phyloP scores from a whole-genome alignment of 202 grass and related monocot genomes.

The Bolboschoenoplectus hybrid region DNA sequence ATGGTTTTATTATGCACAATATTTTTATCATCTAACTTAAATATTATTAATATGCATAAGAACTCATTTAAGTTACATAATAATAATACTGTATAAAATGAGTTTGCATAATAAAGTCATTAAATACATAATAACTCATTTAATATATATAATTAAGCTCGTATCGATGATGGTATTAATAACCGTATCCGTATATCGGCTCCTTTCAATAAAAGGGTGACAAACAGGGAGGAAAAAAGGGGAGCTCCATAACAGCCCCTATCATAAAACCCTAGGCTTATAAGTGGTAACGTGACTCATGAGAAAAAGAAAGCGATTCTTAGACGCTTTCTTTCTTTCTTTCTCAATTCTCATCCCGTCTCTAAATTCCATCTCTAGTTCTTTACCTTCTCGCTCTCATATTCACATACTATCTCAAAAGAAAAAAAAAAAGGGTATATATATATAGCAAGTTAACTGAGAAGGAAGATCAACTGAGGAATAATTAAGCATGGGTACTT shows the following conservation, averaged over 20 bases:
- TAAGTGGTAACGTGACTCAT: neutral
- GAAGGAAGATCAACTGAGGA: neutral
- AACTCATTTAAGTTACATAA: no score
- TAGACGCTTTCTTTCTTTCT: conserved; percentile 22
- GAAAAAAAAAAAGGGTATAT: neutral
- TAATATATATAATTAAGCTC: no score
- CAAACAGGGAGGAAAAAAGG: neutral
- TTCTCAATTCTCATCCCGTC: neutral
- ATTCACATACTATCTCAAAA: neutral
- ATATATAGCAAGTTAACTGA: neutral
- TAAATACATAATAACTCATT: no score
- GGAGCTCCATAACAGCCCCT: neutral
- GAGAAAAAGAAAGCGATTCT: neutral
- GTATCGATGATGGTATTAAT: no score
- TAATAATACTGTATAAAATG: no score
- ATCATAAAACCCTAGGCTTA: neutral
- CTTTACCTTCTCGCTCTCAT: neutral
- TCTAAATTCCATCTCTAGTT: neutral
- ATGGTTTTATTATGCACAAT: no score
- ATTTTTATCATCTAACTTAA: no score
- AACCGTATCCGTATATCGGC: no score
- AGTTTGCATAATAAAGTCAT: no score
- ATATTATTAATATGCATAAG: no score
- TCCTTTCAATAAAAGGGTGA: neutral
- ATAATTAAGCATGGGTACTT: conserved; percentile 42